phyloP scores from a whole-genome alignment of 2,329 filamentous ascomycete species.

The Thielaviopsis musarum region DNA sequence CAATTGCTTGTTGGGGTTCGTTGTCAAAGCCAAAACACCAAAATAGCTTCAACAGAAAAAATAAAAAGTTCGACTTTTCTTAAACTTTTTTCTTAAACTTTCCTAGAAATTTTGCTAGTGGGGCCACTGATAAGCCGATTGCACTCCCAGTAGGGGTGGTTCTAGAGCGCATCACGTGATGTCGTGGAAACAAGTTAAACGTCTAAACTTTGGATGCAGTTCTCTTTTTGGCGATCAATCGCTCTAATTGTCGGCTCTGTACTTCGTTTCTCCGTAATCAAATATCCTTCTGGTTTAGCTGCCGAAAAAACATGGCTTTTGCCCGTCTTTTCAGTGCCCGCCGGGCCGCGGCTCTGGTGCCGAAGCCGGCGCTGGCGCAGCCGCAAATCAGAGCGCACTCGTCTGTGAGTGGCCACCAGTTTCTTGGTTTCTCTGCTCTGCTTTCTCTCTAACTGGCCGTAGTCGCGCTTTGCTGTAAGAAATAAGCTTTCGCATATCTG shows the following conservation, averaged over 20 bases:
- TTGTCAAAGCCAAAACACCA: background rate
- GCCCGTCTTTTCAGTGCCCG: background rate
- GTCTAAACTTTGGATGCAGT: background rate
- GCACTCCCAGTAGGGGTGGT: slow-evolving; percentile 4
- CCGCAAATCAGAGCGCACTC: slow-evolving; percentile 8
- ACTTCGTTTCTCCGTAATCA: background rate
- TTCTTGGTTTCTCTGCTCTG: background rate
- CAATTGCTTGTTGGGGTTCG: background rate
- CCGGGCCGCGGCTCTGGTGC: background rate
- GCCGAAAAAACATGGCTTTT: background rate
- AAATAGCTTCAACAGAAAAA: background rate
- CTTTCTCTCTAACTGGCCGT: background rate
- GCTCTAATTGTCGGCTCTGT: background rate
- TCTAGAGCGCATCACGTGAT: slow-evolving; percentile 1
- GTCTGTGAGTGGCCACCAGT: slow-evolving; percentile 2
- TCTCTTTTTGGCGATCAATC: background rate
- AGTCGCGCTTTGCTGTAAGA: slow-evolving; percentile 6
- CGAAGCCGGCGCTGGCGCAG: background rate
- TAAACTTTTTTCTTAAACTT: background rate
- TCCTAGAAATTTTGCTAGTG: slow-evolving; percentile 12
- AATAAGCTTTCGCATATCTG: slow-evolving; percentile 52
- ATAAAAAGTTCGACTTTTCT: slow-evolving; percentile 1
- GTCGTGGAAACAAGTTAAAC: background rate
- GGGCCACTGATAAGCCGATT: slow-evolving; percentile 11
- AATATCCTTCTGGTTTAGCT: background rate